Conservation (phyloP, 2,329 filamentous ascomycete species). For the Aaosphaeria arxii region DNA sequence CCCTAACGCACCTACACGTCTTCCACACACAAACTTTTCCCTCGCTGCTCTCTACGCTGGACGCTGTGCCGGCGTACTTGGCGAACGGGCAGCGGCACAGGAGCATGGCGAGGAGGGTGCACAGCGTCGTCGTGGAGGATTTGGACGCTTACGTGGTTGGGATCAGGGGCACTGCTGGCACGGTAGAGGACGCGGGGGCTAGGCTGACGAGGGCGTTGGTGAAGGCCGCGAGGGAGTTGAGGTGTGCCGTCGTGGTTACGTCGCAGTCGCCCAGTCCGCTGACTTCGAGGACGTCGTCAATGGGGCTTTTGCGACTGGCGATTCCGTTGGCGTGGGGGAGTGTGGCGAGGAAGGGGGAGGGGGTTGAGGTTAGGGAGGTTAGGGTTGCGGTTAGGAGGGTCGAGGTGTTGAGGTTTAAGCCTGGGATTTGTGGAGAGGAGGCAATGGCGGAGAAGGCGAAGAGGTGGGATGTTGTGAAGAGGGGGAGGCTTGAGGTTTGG, state of each 20-base stretch:
- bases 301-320: background rate
- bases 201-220: constrained; percentile 54
- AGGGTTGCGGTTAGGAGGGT: constrained; percentile 33
- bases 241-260: background rate
- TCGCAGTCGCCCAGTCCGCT: background rate
- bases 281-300: too few species aligned
- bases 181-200: constrained; percentile 54
- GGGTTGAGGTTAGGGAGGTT: too few species aligned
- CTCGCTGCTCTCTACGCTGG: constrained; percentile 50
- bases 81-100: constrained; percentile 47
- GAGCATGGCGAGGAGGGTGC: constrained; percentile 47
- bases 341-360: too few species aligned
- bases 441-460: constrained; percentile 31
- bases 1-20: constrained; percentile 57
- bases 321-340: background rate
- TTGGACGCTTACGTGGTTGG: constrained; percentile 28
- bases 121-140: constrained; percentile 54
- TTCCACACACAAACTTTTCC: constrained; percentile 54
- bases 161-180: constrained; percentile 24
- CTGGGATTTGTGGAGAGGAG: constrained; percentile 37
- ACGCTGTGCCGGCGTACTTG: constrained; percentile 49
- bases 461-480: constrained; percentile 35
- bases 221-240: constrained; percentile 40
- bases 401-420: constrained; percentile 34
- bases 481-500: constrained; percentile 35